Conservation (phyloP, 2,329 filamentous ascomycete genomes). For the Endoconidiophora polonica region DNA sequence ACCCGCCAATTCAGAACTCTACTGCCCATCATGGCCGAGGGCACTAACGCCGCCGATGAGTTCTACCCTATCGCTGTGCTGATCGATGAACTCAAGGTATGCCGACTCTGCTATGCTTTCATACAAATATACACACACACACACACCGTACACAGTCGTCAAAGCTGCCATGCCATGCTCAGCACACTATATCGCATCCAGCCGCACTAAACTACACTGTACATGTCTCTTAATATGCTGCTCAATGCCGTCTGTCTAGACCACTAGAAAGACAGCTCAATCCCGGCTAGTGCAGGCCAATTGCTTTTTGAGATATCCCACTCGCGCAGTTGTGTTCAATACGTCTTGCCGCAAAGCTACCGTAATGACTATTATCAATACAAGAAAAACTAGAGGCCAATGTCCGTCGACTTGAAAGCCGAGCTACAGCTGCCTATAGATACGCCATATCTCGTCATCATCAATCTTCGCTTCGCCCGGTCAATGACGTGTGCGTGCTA, state of each 20-base stretch:
- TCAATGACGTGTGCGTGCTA: too few species aligned
- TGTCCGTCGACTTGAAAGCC: too few species aligned
- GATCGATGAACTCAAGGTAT: constrained; percentile 98
- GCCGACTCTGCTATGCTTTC: not conserved
- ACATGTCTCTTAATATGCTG: not conserved
- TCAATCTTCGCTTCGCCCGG: too few species aligned
- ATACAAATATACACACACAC: not conserved
- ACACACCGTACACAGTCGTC: not conserved
- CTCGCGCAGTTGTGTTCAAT: too few species aligned
- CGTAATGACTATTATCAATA: too few species aligned
- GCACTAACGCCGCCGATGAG: constrained; percentile 85
- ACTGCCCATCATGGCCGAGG: constrained; percentile 60
- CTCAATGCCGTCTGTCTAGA: not conserved
- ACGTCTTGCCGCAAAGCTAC: too few species aligned
- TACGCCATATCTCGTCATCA: too few species aligned
- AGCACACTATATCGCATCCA: not conserved
- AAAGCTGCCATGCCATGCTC: too few species aligned
- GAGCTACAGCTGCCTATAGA: too few species aligned
- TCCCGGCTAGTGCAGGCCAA: not conserved
- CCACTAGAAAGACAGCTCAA: not conserved
- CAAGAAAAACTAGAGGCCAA: too few species aligned
- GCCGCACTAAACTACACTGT: not conserved
- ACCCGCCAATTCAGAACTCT: not conserved
- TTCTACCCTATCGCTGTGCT: constrained; percentile 98
- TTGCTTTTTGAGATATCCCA: too few species aligned